Percentiles rank a stretch among this genome's conserved stretches.
Conservation (phyloP, 345 rosid species). For the Nephelium lappaceum region DNA sequence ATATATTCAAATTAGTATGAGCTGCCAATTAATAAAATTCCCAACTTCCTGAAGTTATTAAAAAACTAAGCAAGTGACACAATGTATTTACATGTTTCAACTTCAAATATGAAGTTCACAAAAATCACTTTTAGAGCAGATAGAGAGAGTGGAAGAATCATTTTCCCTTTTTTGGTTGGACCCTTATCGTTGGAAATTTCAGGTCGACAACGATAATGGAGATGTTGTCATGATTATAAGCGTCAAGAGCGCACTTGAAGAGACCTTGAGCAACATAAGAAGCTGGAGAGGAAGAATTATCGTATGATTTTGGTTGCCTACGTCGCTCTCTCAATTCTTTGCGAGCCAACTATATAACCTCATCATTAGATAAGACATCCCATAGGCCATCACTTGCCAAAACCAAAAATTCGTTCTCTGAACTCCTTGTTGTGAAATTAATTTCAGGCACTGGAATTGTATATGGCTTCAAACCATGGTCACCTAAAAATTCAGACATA, state of each 20-base stretch:
- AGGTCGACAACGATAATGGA: constrained; percentile 27
- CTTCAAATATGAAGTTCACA: background rate
- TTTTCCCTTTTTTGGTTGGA: background rate
- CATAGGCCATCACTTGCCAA: constrained; percentile 55
- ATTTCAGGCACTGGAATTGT: constrained; percentile 47
- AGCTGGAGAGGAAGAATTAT: constrained; percentile 1
- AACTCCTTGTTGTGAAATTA: constrained; percentile 30
- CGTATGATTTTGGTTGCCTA: background rate
- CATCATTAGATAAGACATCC: constrained; percentile 48
- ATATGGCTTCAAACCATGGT: constrained; percentile 43
- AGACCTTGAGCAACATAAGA: constrained; percentile 7
- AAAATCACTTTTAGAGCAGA: background rate
- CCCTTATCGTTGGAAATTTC: constrained; percentile 18
- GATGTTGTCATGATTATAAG: constrained; percentile 24
- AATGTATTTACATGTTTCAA: background rate
- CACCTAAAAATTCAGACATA: constrained; percentile 29
- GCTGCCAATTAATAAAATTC: no score
- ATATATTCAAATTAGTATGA: no score
- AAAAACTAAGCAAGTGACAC: background rate
- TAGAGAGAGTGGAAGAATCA: background rate
- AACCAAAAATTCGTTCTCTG: constrained; percentile 43
- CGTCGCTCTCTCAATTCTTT: constrained; percentile 22
- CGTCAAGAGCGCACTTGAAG: constrained; percentile 5
- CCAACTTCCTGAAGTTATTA: no score
- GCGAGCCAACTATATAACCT: constrained; percentile 35